Conservation (phyloP, 1,284 basidiomycete species). For the Kalmanozyma brasiliensis region DNA sequence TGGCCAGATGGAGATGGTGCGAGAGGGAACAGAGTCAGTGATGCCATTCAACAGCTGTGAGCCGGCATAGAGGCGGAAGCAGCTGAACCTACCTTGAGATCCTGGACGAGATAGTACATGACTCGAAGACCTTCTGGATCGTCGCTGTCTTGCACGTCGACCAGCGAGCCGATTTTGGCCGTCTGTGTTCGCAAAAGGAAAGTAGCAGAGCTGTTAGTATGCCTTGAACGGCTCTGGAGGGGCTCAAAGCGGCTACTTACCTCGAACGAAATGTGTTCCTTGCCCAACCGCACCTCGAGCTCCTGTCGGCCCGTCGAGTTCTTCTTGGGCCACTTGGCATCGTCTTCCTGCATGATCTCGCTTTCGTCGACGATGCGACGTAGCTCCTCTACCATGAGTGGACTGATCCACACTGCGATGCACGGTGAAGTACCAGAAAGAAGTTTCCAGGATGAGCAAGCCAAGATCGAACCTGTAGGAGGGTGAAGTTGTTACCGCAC, state of each 20-base stretch:
- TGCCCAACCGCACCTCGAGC: conserved; percentile 91
- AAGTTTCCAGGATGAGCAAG: too few relatives aligned
- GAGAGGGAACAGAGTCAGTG: background rate
- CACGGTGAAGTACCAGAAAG: too few relatives aligned
- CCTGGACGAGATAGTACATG: conserved; percentile 98
- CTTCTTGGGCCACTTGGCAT: conserved; percentile 97
- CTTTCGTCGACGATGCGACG: conserved; percentile 93
- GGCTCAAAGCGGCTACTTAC: conserved; percentile 71
- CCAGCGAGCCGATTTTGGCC: conserved; percentile 94
- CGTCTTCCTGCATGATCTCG: conserved; percentile 98
- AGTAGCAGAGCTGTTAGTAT: background rate
- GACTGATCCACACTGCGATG: conserved; percentile 90
- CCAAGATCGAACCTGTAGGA: too few relatives aligned
- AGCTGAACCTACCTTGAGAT: conserved; percentile 78
- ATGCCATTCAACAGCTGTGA: background rate
- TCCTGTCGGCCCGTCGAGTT: conserved; percentile 98
- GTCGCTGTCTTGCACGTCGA: conserved; percentile 95
- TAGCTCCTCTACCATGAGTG: conserved; percentile 89
- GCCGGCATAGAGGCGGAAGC: background rate
- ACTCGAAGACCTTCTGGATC: conserved; percentile 98
- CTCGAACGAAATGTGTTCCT: conserved; percentile 97
- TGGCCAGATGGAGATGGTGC: background rate
- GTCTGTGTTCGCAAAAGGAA: conserved; percentile 74
- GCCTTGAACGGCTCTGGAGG: background rate
- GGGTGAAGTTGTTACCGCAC: too few relatives aligned